phyloP scores from a whole-genome alignment of 192 early-diverging fungal species.

The Chytriomyces sp. region DNA sequence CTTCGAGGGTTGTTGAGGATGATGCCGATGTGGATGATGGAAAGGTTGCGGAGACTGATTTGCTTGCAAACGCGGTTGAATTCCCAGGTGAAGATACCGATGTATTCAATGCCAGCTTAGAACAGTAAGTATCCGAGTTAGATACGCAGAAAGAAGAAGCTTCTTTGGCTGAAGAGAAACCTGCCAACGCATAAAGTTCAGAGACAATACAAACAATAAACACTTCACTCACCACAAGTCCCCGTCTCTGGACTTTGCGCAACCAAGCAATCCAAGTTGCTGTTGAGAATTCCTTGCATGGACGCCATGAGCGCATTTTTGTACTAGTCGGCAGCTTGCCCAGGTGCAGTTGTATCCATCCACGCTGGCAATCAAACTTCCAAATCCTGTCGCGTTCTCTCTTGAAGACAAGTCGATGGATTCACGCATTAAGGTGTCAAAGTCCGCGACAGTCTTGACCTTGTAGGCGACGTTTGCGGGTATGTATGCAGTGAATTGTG shows the following conservation, averaged over 20 bases:
- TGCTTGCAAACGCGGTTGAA: too few relatives aligned
- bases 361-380: neutral
- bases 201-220: neutral
- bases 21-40: too few relatives aligned
- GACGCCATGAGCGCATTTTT: neutral
- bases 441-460: neutral
- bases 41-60: too few relatives aligned
- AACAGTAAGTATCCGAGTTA: too few relatives aligned
- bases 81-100: too few relatives aligned
- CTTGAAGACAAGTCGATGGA: neutral
- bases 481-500: neutral
- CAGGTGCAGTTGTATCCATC: slow-evolving; percentile 3
- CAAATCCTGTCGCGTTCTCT: neutral
- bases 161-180: too few relatives aligned
- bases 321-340: neutral
- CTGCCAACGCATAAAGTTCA: too few relatives aligned
- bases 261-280: neutral
- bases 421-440: neutral
- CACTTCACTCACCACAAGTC: neutral
- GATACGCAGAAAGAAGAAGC: too few relatives aligned
- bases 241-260: neutral
- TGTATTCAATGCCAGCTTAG: too few relatives aligned
- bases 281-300: neutral
- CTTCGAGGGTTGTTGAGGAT: too few relatives aligned
- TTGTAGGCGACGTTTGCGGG: neutral